These are phyloP conservation scores for Lentinula edodes DNA, from an alignment of 768 basidiomycete species.

Conservation along the genomic window DNA sequence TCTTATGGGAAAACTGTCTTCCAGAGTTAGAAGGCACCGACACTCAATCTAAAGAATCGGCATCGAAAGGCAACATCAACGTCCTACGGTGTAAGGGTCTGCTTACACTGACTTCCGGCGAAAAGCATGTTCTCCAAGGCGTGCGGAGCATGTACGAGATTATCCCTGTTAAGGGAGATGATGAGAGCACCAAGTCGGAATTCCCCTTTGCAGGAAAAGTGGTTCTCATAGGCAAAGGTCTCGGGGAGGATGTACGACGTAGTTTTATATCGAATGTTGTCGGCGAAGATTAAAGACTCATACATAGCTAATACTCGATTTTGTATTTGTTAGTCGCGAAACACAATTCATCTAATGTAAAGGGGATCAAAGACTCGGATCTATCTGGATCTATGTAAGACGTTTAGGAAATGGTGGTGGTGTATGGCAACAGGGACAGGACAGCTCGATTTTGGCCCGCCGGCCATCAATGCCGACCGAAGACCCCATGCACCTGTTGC, in stretches of 20 bases:
- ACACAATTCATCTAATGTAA: neutral
- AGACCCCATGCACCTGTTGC: too few species aligned
- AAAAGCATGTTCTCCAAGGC: conserved; percentile 79
- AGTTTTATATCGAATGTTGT: conserved; percentile 24
- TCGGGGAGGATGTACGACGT: conserved; percentile 48
- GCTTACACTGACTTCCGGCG: conserved; percentile 48
- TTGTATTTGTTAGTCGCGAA: too few species aligned
- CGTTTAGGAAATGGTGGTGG: too few species aligned
- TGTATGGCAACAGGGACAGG: too few species aligned
- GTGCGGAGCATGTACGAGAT: conserved; percentile 91
- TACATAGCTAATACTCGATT: too few species aligned
- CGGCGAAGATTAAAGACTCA: neutral
- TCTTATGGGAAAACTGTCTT: conserved; percentile 76
- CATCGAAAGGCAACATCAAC: conserved; percentile 29
- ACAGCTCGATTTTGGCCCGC: too few species aligned
- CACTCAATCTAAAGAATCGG: neutral
- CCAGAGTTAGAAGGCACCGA: conserved; percentile 20
- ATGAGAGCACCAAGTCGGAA: conserved; percentile 27
- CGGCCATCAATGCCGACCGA: too few species aligned
- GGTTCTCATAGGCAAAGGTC: conserved; percentile 82
- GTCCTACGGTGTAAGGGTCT: conserved; percentile 89
- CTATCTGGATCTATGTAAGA: too few species aligned
- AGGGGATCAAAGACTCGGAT: too few species aligned
- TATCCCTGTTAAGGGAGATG: conserved; percentile 33
- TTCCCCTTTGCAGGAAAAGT: conserved; percentile 69